A percentile compares a stretch with the other conserved stretches of the same genome.
These are phyloP conservation scores for Evansstolkia leycettana DNA, from an alignment of 495 filamentous ascomycete species.

Conservation along the genomic window DNA sequence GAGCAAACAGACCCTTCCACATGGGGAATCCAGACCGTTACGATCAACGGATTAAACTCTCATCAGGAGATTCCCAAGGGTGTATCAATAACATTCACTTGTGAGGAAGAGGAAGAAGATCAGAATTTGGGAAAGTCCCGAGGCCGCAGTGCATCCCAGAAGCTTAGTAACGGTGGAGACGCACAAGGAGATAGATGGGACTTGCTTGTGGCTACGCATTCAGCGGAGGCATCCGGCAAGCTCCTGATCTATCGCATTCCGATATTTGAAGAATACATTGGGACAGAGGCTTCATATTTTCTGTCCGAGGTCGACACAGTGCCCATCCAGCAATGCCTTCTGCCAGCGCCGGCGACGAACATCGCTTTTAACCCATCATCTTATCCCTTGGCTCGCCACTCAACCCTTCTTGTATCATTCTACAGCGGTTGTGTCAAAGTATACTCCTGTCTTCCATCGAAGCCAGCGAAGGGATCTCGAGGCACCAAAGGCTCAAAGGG, in stretches of 20 bases:
- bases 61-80: conserved; percentile 51
- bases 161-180: not conserved
- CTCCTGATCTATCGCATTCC: conserved; percentile 44
- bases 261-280: conserved; percentile 18
- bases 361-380: conserved; percentile 64
- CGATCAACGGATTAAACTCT: conserved; percentile 35
- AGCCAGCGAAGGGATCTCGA: conserved; percentile 13
- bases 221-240: conserved; percentile 52
- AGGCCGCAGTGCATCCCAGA: conserved; percentile 9
- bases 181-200: conserved; percentile 28
- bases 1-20: conserved; percentile 20
- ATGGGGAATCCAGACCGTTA: conserved; percentile 50
- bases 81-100: conserved; percentile 55
- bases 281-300: conserved; percentile 12
- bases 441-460: conserved; percentile 36
- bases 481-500: conserved; percentile 14
- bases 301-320: conserved; percentile 33
- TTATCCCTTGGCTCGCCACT: conserved; percentile 44
- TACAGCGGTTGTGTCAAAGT: conserved; percentile 58
- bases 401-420: conserved; percentile 54
- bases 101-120: conserved; percentile 22
- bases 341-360: conserved; percentile 50
- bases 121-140: conserved; percentile 17
- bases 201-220: conserved; percentile 48
- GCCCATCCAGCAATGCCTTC: conserved; percentile 49